Conservation (phyloP, 192 early-diverging fungal species). For the Coemansia sp. region DNA sequence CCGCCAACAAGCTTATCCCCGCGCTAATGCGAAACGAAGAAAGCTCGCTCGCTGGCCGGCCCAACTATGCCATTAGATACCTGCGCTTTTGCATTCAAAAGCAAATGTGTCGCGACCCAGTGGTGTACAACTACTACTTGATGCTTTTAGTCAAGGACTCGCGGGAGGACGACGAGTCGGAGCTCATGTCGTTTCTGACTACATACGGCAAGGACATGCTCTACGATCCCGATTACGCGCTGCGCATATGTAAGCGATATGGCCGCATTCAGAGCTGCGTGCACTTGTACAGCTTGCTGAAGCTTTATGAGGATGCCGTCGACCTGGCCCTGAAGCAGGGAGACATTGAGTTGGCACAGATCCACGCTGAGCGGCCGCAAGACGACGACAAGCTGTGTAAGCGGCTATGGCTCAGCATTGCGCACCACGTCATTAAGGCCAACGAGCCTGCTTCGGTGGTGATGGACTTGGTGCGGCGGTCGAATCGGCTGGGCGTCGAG, state of each 20-base stretch:
- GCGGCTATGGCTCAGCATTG: constrained; percentile 92
- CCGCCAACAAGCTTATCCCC: constrained; percentile 82
- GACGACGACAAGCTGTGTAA: constrained; percentile 81
- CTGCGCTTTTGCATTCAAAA: constrained; percentile 77
- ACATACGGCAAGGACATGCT: constrained; percentile 68
- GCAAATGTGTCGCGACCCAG: constrained; percentile 76
- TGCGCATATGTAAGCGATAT: constrained; percentile 84
- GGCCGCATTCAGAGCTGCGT: constrained; percentile 84
- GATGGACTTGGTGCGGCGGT: constrained; percentile 76
- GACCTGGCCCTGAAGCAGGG: constrained; percentile 79
- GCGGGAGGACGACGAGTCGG: constrained; percentile 57
- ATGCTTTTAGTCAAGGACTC: constrained; percentile 49
- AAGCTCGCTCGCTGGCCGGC: constrained; percentile 17
- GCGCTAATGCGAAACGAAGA: constrained; percentile 81
- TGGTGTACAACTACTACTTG: constrained; percentile 93
- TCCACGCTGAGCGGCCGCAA: constrained; percentile 85
- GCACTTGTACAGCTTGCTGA: constrained; percentile 82
- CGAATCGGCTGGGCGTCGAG: constrained; percentile 81
- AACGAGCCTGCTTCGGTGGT: constrained; percentile 85
- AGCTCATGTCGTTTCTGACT: constrained; percentile 73
- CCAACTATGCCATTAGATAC: constrained; percentile 86
- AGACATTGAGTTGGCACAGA: constrained; percentile 86
- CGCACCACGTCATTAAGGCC: constrained; percentile 82
- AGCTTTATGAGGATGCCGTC: constrained; percentile 90
- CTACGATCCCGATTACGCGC: constrained; percentile 88